Percentiles rank a stretch among this genome's conserved stretches.
Conservation (phyloP, 805 yeast genomes). For the Sugiyamaella americana region DNA sequence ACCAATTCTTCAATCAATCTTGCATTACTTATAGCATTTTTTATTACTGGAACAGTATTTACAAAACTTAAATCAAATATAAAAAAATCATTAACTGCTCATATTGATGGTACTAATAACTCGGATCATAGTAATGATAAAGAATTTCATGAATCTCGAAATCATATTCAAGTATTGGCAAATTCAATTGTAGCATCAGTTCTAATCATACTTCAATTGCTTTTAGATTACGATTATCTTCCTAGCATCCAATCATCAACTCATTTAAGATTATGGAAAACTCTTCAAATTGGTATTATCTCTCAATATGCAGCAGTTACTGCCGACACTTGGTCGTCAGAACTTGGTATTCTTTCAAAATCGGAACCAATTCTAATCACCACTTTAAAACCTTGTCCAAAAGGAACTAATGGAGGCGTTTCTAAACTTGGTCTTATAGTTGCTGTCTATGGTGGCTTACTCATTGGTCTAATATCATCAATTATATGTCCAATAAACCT, state of each 20-base stretch:
- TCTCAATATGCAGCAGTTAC: conserved; percentile 41
- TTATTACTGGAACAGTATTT: conserved; percentile 34
- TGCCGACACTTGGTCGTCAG: conserved; percentile 45
- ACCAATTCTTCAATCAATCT: conserved; percentile 34
- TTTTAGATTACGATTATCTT: neutral
- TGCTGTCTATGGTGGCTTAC: conserved; percentile 34
- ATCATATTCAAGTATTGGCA: conserved; percentile 38
- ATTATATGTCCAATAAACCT: conserved; percentile 23
- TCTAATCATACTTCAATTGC: conserved; percentile 28
- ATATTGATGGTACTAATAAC: conserved; percentile 9
- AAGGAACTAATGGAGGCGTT: conserved; percentile 45
- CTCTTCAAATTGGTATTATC: conserved; percentile 25
- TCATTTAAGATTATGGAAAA: neutral
- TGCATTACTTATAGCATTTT: conserved; percentile 33
- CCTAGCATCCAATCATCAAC: conserved; percentile 1
- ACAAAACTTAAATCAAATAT: conserved; percentile 37
- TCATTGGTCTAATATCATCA: conserved; percentile 31
- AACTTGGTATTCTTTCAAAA: conserved; percentile 39
- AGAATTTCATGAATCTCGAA: conserved; percentile 28
- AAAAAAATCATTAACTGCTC: conserved; percentile 32
- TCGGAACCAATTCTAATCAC: conserved; percentile 37
- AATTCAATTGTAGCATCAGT: conserved; percentile 38
- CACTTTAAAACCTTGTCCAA: conserved; percentile 37
- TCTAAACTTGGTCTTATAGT: conserved; percentile 34
- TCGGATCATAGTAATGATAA: conserved; percentile 12